Evolutionary conservation across 2,329 filamentous ascomycete genomes (phyloP).

Genomic region (Aspergillus flavus): DNA sequence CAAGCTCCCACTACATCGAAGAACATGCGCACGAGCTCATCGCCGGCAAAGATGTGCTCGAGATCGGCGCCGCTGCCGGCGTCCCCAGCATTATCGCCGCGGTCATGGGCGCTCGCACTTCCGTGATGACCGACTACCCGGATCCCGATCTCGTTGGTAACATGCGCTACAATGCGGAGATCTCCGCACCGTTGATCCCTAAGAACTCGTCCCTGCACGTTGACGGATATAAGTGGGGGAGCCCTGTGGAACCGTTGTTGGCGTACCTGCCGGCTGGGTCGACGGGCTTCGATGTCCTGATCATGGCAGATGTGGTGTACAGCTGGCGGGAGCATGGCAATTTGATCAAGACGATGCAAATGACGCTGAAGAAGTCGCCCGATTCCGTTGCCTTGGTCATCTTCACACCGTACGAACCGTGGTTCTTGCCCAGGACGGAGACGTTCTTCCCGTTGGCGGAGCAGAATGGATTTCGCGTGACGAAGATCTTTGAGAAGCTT

Average conservation of each 20-base stretch:
- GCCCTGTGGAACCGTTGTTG: slow-evolving; percentile 60
- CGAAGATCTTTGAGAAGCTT: slow-evolving; percentile 77
- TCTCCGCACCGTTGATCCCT: slow-evolving; percentile 51
- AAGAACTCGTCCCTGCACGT: slow-evolving; percentile 54
- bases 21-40: slow-evolving; percentile 63
- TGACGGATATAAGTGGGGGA: slow-evolving; percentile 84
- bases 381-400: slow-evolving; percentile 76
- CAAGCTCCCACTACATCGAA: slow-evolving; percentile 78
- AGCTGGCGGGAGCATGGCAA: slow-evolving; percentile 85
- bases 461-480: slow-evolving; percentile 71
- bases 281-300: slow-evolving; percentile 71
- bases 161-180: slow-evolving; percentile 72
- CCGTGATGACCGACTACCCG: slow-evolving; percentile 84
- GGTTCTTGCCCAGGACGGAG: slow-evolving; percentile 82
- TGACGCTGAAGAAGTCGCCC: slow-evolving; percentile 61
- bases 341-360: slow-evolving; percentile 70
- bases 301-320: slow-evolving; percentile 88
- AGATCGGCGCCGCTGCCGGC: slow-evolving; percentile 86
- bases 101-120: slow-evolving; percentile 67
- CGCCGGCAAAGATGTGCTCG: slow-evolving; percentile 71
- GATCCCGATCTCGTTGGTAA: slow-evolving; percentile 81
- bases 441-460: slow-evolving; percentile 80
- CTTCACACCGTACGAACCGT: slow-evolving; percentile 92
- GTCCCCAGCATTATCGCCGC: slow-evolving; percentile 79
- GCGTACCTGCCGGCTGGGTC: slow-evolving; percentile 54